These are phyloP conservation scores for Magnaporthiopsis rhizophila DNA, from an alignment of 2,329 filamentous ascomycete genomes.

Conservation along the genomic window DNA sequence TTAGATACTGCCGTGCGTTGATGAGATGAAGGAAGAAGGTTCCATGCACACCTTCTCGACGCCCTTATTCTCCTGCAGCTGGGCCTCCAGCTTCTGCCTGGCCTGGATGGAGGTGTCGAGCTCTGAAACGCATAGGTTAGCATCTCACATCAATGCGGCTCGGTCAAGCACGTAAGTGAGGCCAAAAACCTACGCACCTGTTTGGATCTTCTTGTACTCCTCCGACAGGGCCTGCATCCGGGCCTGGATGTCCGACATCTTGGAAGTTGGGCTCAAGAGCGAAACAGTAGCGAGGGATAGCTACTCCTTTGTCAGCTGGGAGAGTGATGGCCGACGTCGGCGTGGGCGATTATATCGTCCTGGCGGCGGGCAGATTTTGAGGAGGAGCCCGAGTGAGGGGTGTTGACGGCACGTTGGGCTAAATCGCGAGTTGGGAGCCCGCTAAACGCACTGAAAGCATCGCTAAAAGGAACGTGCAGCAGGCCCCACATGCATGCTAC, in stretches of 20 bases:
- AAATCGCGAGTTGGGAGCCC: neutral
- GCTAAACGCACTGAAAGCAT: neutral
- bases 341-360: neutral
- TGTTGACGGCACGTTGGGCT: neutral
- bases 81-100: slow-evolving; percentile 85
- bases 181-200: slow-evolving; percentile 43
- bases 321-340: neutral
- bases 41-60: slow-evolving; percentile 65
- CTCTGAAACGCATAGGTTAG: slow-evolving; percentile 49
- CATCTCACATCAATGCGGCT: neutral
- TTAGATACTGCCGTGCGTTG: neutral
- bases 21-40: too few species aligned
- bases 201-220: slow-evolving; percentile 79
- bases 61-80: slow-evolving; percentile 84
- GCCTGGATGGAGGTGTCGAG: slow-evolving; percentile 68
- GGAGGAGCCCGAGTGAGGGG: too few species aligned
- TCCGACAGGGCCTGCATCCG: slow-evolving; percentile 77
- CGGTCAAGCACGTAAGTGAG: neutral
- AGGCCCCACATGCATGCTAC: neutral
- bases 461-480: neutral
- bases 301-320: neutral
- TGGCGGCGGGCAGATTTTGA: neutral
- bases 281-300: neutral
- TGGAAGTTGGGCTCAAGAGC: neutral
- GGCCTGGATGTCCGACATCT: slow-evolving; percentile 67